Base-by-base conservation (phyloP, 495 filamentous ascomycete genomes). In the Terfezia boudieri region DNA sequence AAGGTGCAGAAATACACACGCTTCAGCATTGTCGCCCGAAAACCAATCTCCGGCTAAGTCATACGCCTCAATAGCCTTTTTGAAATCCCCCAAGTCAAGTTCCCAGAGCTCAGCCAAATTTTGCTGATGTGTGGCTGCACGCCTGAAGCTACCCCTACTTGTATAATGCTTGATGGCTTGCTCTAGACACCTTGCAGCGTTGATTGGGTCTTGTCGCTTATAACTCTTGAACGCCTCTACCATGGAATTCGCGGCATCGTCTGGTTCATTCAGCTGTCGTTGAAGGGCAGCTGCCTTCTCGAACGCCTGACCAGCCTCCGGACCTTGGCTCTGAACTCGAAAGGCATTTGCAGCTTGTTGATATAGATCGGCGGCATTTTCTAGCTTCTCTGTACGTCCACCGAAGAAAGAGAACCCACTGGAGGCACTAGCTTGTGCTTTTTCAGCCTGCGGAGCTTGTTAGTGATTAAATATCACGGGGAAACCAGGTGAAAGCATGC, bases 71-170 rank as follows among this genome's bases (percentile, higher is more conserved):
- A 85, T 73, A 37, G 88, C 86, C 59, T 75, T 73, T 67, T 83
- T 81, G 55, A 70, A 70, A 69, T 94, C 84, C 9, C 78, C 77
- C 22, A 90, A 63, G 60, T 93, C 85, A 4, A 75, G 67, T 69
- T 95, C 86, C 61, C 80, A 83, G 38, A 92, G 62, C 65, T 94
- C 86, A 22, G 79, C 89, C 55, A 89, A 70, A 59, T 83, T 79
- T 64, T 95, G 82, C 69, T 92, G 80, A 61, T 90, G 80, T 36
- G 83, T 82, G 20, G 90, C 89, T 5, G 90, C 86, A 36, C 90
- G 75, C 56, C 88, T 73, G 67, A 89, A 84, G 66, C 92, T 92
- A 52, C 87, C 89, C 67, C 83, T 83, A 56, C 74, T 64, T 50
- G 80, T 83, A 64, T 88, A 93, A 65, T 88, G 81, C 35, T 74